These are phyloP conservation scores for Alternaria incomplexa DNA, from an alignment of 2,329 filamentous ascomycete genomes.

Conservation along the genomic window DNA sequence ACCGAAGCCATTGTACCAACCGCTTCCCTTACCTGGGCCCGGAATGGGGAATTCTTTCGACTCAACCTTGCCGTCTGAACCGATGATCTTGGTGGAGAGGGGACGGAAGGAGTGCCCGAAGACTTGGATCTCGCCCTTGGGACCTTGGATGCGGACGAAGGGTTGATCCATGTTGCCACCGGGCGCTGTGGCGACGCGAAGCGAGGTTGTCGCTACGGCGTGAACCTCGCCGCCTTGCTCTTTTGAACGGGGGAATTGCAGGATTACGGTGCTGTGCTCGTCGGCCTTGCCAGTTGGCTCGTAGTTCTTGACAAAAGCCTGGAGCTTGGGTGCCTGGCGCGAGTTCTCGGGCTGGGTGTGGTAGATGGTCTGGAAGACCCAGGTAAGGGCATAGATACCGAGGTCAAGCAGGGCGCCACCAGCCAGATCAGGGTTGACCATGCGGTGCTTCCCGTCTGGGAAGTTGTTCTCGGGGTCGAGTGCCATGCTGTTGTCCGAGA, in stretches of 20 bases:
- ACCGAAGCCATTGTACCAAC: slow-evolving; percentile 57
- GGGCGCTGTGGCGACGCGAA: slow-evolving; percentile 59
- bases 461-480: slow-evolving; percentile 65
- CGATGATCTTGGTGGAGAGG: slow-evolving; percentile 68
- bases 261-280: slow-evolving; percentile 77
- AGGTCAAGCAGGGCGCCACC: slow-evolving; percentile 84
- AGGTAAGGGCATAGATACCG: slow-evolving; percentile 87
- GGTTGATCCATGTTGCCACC: slow-evolving; percentile 64
- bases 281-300: slow-evolving; percentile 76
- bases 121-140: slow-evolving; percentile 82
- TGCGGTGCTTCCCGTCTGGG: slow-evolving; percentile 64
- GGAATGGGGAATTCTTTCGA: slow-evolving; percentile 55
- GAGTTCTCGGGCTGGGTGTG: slow-evolving; percentile 70
- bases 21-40: slow-evolving; percentile 55
- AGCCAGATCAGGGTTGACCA: slow-evolving; percentile 83
- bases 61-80: slow-evolving; percentile 55
- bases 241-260: slow-evolving; percentile 71
- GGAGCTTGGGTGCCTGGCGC: slow-evolving; percentile 72
- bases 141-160: slow-evolving; percentile 79
- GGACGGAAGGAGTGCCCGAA: slow-evolving; percentile 74
- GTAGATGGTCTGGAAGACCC: slow-evolving; percentile 90
- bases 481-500: slow-evolving; percentile 65
- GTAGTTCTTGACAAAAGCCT: slow-evolving; percentile 71
- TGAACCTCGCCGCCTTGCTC: slow-evolving; percentile 64
- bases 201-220: slow-evolving; percentile 67